These are phyloP conservation scores for Triglochin maritima DNA, from an alignment of 106 monocot genomes.

Conservation along the genomic window DNA sequence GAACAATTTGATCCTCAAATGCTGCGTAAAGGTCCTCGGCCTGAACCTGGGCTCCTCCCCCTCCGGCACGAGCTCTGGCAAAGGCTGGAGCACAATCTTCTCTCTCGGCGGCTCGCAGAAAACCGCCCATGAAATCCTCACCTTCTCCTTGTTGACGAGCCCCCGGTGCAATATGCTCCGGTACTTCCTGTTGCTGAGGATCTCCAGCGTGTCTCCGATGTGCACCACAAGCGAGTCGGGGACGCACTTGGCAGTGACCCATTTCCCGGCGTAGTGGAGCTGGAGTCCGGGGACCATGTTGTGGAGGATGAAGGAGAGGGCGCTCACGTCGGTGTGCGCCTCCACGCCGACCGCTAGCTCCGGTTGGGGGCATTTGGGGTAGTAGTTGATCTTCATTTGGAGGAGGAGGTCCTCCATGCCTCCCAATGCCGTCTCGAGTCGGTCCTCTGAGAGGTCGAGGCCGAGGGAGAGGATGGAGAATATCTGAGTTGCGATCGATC, in stretches of 20 bases:
- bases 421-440: constrained; percentile 45
- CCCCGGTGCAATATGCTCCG: constrained; percentile 74
- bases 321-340: constrained; percentile 78
- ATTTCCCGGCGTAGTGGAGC: constrained; percentile 34
- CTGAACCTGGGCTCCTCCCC: constrained; percentile 27
- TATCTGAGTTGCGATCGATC: constrained; percentile 38
- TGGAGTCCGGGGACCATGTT: constrained; percentile 81
- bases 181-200: constrained; percentile 66
- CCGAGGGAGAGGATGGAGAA: constrained; percentile 61
- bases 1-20: constrained; percentile 63
- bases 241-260: constrained; percentile 48
- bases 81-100: constrained; percentile 49
- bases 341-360: constrained; percentile 72
- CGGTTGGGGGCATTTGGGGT: constrained; percentile 75
- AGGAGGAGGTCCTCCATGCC: constrained; percentile 51
- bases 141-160: constrained; percentile 76
- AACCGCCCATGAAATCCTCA: constrained; percentile 83
- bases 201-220: constrained; percentile 73
- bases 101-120: constrained; percentile 86
- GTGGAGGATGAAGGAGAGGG: constrained; percentile 74
- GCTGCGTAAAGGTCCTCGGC: constrained; percentile 64
- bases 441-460: constrained; percentile 25
- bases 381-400: constrained; percentile 94
- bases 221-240: constrained; percentile 61
- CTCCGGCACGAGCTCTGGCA: constrained; percentile 44